Base-by-base conservation (phyloP, 176 grass and related monocot species). In the Bonia amplexicaulis region DNA sequence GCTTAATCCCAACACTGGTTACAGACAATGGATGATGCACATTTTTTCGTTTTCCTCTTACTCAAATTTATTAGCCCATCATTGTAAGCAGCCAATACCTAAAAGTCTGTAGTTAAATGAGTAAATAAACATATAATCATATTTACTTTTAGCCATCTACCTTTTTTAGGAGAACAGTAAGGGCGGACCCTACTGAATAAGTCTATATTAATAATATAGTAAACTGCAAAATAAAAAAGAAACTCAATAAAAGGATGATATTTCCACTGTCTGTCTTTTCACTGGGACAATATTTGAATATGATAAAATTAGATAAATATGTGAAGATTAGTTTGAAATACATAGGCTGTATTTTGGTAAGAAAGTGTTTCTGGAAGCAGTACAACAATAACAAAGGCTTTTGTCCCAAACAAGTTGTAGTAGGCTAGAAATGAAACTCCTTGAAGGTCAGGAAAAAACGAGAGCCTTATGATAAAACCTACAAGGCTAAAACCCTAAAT, bases 241-340 rank as follows among this genome's bases (percentile, higher is more conserved):
- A 15, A 12, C 57, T 62, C 39, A 14, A 17, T 26, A 44, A 27
- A 44, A 46, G 19, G 14, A 58, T 0, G 19, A 0, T 58, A 7
- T 80, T 80, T 79, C 14, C 19, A 7, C 20, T 79, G 12, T 62
- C 33, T 60, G 40, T 7, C 19, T 81, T 85, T 85, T 86, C 37
- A 86, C 11, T 71, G 40, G 35, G 10, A 19, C 2, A 9, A 11
- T 39, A 74, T 23, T 64, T 31, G 33, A 66, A 67, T 66, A 5
- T 17, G 35, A 66, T 81, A 76, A 17, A 78, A 83, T 57, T 40
- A 62, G 15, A 66, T 80, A 73, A 73, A 8, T 73, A 23, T 80
- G 26, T 64, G 13, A 65, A n/a, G 7, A 39, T 39, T 8, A 47
- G 2, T 7, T 79, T 83, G 48, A 59, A 73, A 57, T 57, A 41